phyloP scores from a whole-genome alignment of 148 eudicot species.

The Chenopodium quinoa region DNA sequence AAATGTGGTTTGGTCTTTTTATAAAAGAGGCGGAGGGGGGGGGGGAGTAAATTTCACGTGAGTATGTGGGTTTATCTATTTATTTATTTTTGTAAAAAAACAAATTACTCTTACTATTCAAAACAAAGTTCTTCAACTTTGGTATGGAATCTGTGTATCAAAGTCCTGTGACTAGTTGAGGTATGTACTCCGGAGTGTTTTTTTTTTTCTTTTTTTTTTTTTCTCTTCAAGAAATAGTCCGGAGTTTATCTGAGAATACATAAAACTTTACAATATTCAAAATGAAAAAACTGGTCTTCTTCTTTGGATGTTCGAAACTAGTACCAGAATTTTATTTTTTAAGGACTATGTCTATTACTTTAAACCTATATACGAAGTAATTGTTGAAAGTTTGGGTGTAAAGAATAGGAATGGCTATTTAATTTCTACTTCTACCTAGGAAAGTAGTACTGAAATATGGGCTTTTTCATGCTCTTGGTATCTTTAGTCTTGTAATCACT shows the following conservation, averaged over 20 bases:
- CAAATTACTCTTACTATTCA: no score
- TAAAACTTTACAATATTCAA: background rate
- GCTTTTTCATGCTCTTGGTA: background rate
- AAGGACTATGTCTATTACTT: background rate
- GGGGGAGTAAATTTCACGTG: background rate
- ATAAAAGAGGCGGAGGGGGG: no score
- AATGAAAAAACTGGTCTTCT: background rate
- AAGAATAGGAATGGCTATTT: no score
- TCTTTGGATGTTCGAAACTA: background rate
- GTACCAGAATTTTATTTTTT: background rate
- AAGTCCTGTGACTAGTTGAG: background rate
- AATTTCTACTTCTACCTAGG: no score
- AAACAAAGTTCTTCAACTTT: background rate
- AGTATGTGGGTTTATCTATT: background rate
- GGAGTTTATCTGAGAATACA: background rate
- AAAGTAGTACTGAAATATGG: no score
- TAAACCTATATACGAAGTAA: background rate
- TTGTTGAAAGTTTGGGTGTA: background rate
- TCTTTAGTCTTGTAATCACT: background rate
- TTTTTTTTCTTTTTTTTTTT: no score
- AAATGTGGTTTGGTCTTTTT: background rate
- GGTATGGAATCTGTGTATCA: background rate
- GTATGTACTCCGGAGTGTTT: background rate
- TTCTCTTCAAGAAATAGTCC: no score
- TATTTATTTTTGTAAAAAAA: no score